These are phyloP conservation scores for Stagonosporopsis cucurbitacearum DNA, from an alignment of 2,329 filamentous ascomycete species.

Conservation along the genomic window DNA sequence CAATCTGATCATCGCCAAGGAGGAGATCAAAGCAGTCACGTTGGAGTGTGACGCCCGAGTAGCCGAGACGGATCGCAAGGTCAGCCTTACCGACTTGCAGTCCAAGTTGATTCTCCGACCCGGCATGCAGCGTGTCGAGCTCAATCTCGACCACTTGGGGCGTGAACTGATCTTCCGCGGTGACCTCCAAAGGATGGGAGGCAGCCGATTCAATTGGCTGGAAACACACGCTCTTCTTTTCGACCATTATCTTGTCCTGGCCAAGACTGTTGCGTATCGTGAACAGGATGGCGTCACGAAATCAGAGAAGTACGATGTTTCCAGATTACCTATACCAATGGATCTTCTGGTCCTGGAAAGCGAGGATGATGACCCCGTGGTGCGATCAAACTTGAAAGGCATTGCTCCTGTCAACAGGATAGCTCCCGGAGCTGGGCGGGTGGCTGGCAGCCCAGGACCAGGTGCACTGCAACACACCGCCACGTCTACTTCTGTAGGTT, in stretches of 20 bases:
- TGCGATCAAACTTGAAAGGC: conserved; percentile 76
- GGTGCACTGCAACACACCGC: conserved; percentile 69
- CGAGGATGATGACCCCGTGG: conserved; percentile 86
- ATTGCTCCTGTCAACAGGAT: conserved; percentile 62
- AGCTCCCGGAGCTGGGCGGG: conserved; percentile 58
- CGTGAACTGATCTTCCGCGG: conserved; percentile 88
- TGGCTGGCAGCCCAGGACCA: conserved; percentile 50
- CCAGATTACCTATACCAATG: conserved; percentile 95
- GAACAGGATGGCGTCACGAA: conserved; percentile 76
- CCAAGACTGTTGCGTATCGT: conserved; percentile 74
- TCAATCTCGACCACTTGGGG: conserved; percentile 94
- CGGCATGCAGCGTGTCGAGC: conserved; percentile 80
- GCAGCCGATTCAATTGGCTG: conserved; percentile 88
- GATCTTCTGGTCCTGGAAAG: conserved; percentile 91
- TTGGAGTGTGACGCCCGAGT: conserved; percentile 91
- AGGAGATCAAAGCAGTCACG: conserved; percentile 89
- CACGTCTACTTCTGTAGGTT: conserved; percentile 67
- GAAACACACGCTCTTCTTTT: conserved; percentile 94
- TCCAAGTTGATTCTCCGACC: conserved; percentile 84
- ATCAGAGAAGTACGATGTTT: conserved; percentile 88
- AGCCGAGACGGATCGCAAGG: conserved; percentile 89
- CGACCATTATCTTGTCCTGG: conserved; percentile 93
- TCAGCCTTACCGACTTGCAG: conserved; percentile 83
- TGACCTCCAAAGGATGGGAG: conserved; percentile 86
- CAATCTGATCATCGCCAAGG: conserved; percentile 82